Evolutionary conservation across 192 early-diverging fungal genomes (phyloP), one percentile per base, ranked within the genome.

Genomic region (Spizellomyces sp.): DNA sequence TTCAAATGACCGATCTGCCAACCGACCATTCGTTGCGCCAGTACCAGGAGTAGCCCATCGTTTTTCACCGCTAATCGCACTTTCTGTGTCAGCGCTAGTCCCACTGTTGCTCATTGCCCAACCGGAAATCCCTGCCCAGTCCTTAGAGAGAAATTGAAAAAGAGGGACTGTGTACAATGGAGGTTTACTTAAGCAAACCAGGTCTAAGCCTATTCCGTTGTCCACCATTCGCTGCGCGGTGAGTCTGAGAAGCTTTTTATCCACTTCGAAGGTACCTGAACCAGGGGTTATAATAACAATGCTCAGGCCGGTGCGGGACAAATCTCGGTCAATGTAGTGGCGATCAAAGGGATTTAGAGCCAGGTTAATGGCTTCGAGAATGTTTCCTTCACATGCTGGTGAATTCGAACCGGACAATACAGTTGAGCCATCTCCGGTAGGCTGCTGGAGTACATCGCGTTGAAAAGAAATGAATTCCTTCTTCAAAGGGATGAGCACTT

Each of bases 221-320:
- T 94, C 92, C 17, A 93, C 88, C 93, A 96, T 95, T 21, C 97
- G 85, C 79, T 98, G 93, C 4, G 94, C 93, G 5, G 95, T 99
- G 71, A 99, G 75, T n/a, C 97, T 84, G 14, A 94, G 77, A 15
- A 97, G 77, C 56, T 83, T 84, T 70, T 95, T 94, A 70, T 90
- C 84, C 48, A 94, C 95, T 54, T 94, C 88, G 78, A 96, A 98
- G 46, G 92, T 86, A 1, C 97, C 96, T 9, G 92, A 84, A 9
- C 94, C 92, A 8, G 96, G 92, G 0, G 95, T 97, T 41, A 98
- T 83, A 48, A 98, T 82, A 5, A 96, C 87, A 8, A 95, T 94
- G 27, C 91, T 90, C 5, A 96, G 83, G 48, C 94, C 95, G 6
- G 95, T 99, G 46, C 95, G 82, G 56, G 91, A 78, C 36, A 98